phyloP scores from a whole-genome alignment of 208 protist species.

The Strigomonas galati region DNA sequence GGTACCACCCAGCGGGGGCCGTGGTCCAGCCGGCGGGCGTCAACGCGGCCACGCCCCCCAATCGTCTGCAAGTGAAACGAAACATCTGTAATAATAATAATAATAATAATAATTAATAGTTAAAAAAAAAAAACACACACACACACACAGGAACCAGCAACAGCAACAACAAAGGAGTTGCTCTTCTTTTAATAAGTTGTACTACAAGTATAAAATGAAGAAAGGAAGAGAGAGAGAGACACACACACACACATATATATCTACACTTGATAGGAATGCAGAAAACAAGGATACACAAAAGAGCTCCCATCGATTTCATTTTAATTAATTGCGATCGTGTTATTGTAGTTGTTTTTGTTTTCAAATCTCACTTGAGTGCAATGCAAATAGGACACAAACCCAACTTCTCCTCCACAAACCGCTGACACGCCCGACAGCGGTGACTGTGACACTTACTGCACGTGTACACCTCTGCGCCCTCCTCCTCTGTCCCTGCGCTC shows the following conservation, averaged over 20 bases:
- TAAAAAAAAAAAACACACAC: slow-evolving; percentile 7
- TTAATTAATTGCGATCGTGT: no score
- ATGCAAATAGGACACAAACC: slow-evolving; percentile 69
- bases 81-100: not conserved
- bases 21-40: slow-evolving; percentile 64
- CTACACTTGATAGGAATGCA: no score
- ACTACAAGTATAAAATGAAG: no score
- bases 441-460: slow-evolving; percentile 41
- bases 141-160: slow-evolving; percentile 7
- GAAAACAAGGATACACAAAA: not conserved
- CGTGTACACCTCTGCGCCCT: slow-evolving; percentile 15
- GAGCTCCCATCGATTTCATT: no score
- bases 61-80: not conserved
- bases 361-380: slow-evolving; percentile 25
- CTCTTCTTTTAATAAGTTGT: no score
- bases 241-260: no score
- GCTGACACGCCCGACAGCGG: slow-evolving; percentile 57
- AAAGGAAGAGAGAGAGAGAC: no score
- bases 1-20: slow-evolving; percentile 60
- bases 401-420: slow-evolving; percentile 42
- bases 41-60: slow-evolving; percentile 21
- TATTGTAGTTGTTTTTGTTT: no score
- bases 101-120: not conserved
- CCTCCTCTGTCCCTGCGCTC: not conserved
- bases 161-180: no score